Percentiles rank a stretch among this genome's conserved stretches.
phyloP scores from a whole-genome alignment of 2,329 filamentous ascomycete species.

The Chrysoporthe puriensis region DNA sequence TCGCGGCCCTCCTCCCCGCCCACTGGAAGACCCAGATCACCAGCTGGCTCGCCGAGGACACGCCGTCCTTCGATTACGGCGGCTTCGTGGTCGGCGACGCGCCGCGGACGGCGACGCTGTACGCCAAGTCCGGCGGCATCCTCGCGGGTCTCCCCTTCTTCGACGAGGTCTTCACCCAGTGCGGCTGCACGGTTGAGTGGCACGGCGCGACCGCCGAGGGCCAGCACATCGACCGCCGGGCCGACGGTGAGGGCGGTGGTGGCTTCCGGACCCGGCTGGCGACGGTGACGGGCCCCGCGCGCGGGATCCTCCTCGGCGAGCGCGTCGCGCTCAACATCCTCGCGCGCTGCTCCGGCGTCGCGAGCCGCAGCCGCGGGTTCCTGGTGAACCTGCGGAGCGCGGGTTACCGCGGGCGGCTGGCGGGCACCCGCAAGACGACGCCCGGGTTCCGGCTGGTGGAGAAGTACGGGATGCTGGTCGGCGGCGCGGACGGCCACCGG shows the following conservation, averaged over 20 bases:
- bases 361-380: constrained; percentile 66
- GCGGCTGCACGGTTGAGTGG: constrained; percentile 93
- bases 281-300: constrained; percentile 82
- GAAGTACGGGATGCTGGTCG: constrained; percentile 97
- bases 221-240: constrained; percentile 61
- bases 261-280: constrained; percentile 65
- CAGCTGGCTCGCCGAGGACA: constrained; percentile 93
- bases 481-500: constrained; percentile 87
- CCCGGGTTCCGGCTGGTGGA: constrained; percentile 94
- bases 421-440: constrained; percentile 95
- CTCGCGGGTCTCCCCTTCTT: constrained; percentile 94
- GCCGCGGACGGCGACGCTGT: constrained; percentile 66
- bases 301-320: constrained; percentile 84
- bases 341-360: constrained; percentile 88
- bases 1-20: constrained; percentile 76
- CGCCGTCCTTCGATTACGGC: constrained; percentile 94
- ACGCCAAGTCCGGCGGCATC: constrained; percentile 74
- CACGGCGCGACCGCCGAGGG: constrained; percentile 72
- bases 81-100: constrained; percentile 90
- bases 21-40: constrained; percentile 82
- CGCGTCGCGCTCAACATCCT: constrained; percentile 90
- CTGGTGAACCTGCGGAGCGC: constrained; percentile 60
- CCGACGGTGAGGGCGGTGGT: constrained; percentile 22
- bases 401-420: constrained; percentile 83
- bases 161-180: constrained; percentile 87